Conservation (phyloP, 2,329 filamentous ascomycete species). For the Remersonia thermophila region DNA sequence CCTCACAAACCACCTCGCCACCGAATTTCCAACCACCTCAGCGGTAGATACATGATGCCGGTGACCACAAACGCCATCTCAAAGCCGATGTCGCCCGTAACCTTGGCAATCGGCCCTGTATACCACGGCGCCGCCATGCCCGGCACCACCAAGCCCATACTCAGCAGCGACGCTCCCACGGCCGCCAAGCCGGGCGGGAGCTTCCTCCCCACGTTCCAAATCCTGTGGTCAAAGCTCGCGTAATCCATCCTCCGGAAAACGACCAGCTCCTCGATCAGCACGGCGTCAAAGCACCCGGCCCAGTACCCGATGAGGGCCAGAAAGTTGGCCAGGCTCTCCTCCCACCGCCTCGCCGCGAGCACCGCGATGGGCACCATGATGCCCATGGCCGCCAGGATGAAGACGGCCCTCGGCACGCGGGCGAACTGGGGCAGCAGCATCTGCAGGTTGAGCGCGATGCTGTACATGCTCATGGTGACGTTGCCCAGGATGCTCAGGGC, state of each 20-base stretch:
- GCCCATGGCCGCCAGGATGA: constrained; percentile 43
- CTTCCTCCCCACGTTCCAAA: constrained; percentile 34
- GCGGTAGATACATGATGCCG: constrained; percentile 33
- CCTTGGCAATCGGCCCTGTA: constrained; percentile 45
- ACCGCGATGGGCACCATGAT: constrained; percentile 49
- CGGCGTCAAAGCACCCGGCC: constrained; percentile 42
- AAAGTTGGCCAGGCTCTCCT: constrained; percentile 44
- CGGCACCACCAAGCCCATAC: constrained; percentile 41
- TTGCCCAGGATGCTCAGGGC: constrained; percentile 34
- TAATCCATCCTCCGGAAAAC: constrained; percentile 35
- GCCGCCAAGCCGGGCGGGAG: constrained; percentile 37
- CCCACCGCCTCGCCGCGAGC: constrained; percentile 42
- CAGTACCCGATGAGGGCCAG: constrained; percentile 46
- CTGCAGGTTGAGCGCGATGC: constrained; percentile 32
- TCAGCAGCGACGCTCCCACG: constrained; percentile 32
- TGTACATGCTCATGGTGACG: constrained; percentile 27
- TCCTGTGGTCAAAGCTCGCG: constrained; percentile 31
- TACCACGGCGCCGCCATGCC: constrained; percentile 51
- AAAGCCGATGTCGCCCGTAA: constrained; percentile 53
- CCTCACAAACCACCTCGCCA: constrained; percentile 21
- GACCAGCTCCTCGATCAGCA: constrained; percentile 36
- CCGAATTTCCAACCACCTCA: constrained; percentile 32
- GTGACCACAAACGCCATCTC: constrained; percentile 47
- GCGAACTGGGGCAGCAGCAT: constrained; percentile 45
- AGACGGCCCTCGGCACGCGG: constrained; percentile 43